A percentile compares a stretch with the other conserved stretches of the same genome.
These are phyloP conservation scores for Nephelium lappaceum DNA, from an alignment of 345 rosid genomes.

Conservation along the genomic window DNA sequence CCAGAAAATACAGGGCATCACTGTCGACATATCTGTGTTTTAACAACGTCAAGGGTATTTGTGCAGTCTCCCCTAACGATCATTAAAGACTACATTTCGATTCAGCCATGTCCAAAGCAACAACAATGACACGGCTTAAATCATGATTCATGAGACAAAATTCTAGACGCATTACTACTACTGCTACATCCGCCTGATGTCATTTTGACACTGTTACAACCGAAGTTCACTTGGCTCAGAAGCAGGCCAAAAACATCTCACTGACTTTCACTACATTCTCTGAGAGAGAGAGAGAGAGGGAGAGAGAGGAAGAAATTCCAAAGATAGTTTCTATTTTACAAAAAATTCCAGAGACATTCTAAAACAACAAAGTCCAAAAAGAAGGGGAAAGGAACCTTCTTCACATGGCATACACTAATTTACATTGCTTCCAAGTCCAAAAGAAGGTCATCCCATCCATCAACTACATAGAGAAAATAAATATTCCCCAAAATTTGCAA, in stretches of 20 bases:
- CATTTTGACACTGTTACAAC: background rate
- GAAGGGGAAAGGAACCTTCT: background rate
- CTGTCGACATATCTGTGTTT: no score
- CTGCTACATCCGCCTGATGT: background rate
- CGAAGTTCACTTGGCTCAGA: background rate
- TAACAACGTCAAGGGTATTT: no score
- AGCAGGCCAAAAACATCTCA: background rate
- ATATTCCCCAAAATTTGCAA: background rate
- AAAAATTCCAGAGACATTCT: background rate
- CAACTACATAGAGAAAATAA: background rate
- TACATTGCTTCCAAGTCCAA: background rate
- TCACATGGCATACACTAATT: background rate
- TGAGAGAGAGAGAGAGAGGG: background rate
- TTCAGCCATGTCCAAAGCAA: background rate
- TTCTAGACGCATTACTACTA: background rate
- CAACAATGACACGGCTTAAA: background rate
- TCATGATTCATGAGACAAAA: no score
- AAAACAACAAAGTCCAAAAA: background rate
- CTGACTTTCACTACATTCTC: background rate
- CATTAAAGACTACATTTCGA: no score
- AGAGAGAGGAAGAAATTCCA: background rate
- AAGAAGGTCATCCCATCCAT: background rate
- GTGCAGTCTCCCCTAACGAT: no score
- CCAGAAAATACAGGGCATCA: no score
- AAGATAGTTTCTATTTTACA: background rate